These are phyloP conservation scores for Ophiosphaerella narmari DNA, from an alignment of 2,329 filamentous ascomycete species.

Conservation along the genomic window DNA sequence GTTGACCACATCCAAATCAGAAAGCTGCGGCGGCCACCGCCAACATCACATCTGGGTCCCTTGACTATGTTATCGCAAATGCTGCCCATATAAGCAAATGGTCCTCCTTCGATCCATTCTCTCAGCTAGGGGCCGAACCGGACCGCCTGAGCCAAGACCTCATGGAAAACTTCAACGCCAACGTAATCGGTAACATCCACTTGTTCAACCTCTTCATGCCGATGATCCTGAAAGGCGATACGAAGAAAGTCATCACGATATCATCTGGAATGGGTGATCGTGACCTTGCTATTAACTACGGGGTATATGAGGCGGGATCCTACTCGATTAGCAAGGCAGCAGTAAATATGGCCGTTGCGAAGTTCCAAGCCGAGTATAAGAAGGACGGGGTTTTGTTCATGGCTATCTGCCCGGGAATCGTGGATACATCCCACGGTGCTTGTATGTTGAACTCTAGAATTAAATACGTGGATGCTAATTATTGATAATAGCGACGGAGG, in stretches of 20 bases:
- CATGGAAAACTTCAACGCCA: conserved; percentile 28
- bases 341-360: conserved; percentile 49
- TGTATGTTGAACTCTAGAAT: conserved; percentile 4
- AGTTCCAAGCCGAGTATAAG: conserved; percentile 45
- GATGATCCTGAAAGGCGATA: conserved; percentile 43
- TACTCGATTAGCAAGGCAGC: conserved; percentile 50
- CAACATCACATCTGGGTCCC: conserved; percentile 40
- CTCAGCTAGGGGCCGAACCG: conserved; percentile 10
- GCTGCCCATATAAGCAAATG: conserved; percentile 33
- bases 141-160: conserved; percentile 10
- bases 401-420: conserved; percentile 23
- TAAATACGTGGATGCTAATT: neutral
- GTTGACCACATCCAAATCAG: neutral
- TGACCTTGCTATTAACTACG: conserved; percentile 26
- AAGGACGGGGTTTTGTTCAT: conserved; percentile 29
- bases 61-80: conserved; percentile 52
- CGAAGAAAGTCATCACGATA: conserved; percentile 52
- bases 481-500: conserved; percentile 3
- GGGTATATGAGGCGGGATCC: conserved; percentile 26
- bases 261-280: conserved; percentile 45
- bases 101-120: conserved; percentile 11
- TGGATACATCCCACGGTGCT: conserved; percentile 17
- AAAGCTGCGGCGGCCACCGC: conserved; percentile 38
- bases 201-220: conserved; percentile 49
- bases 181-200: conserved; percentile 38